A percentile compares a stretch with the other conserved stretches of the same genome.
Conservation (phyloP, 305 asterid genomes). For the Stenogyne calaminthoides region DNA sequence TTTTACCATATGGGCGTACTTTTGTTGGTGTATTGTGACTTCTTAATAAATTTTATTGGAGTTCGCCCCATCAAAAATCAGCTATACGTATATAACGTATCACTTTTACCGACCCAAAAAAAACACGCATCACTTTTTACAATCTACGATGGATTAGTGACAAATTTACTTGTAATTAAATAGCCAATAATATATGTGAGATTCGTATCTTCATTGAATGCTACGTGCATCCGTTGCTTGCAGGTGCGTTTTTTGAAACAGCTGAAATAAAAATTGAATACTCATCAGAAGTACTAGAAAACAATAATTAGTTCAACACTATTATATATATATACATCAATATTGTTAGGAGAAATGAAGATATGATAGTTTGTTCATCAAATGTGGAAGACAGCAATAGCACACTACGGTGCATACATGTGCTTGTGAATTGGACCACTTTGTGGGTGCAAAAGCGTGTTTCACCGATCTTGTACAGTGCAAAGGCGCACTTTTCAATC, state of each 20-base stretch:
- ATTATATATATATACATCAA: too few species aligned
- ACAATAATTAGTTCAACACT: not conserved
- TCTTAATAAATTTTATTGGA: too few species aligned
- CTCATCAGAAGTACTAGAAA: not conserved
- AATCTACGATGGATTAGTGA: too few species aligned
- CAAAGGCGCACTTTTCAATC: slow-evolving; percentile 40
- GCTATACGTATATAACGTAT: too few species aligned
- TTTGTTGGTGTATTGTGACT: not conserved
- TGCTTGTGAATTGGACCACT: slow-evolving; percentile 55
- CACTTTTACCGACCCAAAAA: too few species aligned
- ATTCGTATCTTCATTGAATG: too few species aligned
- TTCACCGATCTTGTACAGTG: slow-evolving; percentile 25
- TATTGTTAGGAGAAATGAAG: not conserved
- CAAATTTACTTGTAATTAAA: too few species aligned
- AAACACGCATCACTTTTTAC: too few species aligned
- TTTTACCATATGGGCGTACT: not conserved
- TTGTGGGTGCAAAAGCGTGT: slow-evolving; percentile 47
- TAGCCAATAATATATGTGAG: too few species aligned
- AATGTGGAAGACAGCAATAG: slow-evolving; percentile 71
- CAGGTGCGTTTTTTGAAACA: not conserved
- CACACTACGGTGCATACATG: slow-evolving; percentile 45
- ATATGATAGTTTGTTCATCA: slow-evolving; percentile 18
- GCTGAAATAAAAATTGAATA: not conserved
- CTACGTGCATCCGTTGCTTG: too few species aligned
- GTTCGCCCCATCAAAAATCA: too few species aligned